Conservation (phyloP, 768 basidiomycete species). For the Trametopsis cervina region DNA sequence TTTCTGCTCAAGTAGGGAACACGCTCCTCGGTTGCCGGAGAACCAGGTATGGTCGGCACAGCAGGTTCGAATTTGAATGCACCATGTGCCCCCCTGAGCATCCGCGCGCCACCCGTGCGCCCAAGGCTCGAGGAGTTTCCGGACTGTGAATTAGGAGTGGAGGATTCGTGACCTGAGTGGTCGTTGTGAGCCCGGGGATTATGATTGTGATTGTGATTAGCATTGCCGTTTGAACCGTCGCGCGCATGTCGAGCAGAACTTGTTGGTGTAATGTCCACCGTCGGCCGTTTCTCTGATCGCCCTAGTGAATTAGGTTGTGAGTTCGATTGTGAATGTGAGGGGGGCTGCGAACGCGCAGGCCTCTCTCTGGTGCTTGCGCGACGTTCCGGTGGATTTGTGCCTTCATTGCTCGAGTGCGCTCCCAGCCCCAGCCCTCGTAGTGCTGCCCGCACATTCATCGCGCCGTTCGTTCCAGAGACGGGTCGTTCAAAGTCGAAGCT, state of each 20-base stretch:
- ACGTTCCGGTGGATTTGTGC: constrained; percentile 11
- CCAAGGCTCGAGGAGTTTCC: constrained; percentile 45
- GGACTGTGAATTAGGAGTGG: constrained; percentile 9
- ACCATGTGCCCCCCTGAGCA: constrained; percentile 40
- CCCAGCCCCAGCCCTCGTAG: constrained; percentile 18
- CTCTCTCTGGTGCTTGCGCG: constrained; percentile 16
- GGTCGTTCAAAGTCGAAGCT: constrained; percentile 77
- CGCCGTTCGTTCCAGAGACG: constrained; percentile 21
- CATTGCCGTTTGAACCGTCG: constrained; percentile 8
- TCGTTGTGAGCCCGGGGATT: constrained; percentile 14
- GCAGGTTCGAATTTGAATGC: constrained; percentile 66
- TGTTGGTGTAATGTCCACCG: constrained; percentile 1
- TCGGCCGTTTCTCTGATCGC: constrained; percentile 2
- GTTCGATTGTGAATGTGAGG: background rate
- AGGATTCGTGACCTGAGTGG: constrained; percentile 16
- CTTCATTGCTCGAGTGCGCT: background rate
- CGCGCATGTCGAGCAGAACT: constrained; percentile 5
- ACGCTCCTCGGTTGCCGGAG: constrained; percentile 20
- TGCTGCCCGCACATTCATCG: constrained; percentile 14
- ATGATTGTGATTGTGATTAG: constrained; percentile 10
- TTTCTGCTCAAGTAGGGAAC: background rate
- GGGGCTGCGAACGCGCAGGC: background rate
- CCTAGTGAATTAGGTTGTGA: constrained; percentile 6
- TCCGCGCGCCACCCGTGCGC: constrained; percentile 39
- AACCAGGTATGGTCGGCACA: constrained; percentile 37